Base-by-base conservation (phyloP, 106 monocot species). In the Phalaenopsis aphrodite region DNA sequence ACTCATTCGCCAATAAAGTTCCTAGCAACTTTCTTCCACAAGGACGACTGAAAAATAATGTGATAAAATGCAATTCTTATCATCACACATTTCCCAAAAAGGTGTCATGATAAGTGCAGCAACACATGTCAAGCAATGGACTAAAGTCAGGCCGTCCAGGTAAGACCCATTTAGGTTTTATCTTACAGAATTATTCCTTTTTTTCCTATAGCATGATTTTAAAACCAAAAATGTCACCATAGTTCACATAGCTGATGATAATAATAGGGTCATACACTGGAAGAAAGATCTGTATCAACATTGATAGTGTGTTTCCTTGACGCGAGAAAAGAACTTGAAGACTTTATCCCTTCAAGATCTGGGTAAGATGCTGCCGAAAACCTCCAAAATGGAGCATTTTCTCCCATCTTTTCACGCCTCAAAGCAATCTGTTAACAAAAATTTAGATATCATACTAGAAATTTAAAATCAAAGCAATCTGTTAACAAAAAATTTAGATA, bases 301-400 rank as follows among this genome's bases (percentile, higher is more conserved):
- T 39, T 76, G 48, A 86, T 75, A 49, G 68, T 39, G 56, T 14
- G 71, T 36, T 88, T 73, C 23, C 75, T 79, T 65, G 82, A 52
- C 43, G 49, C 79, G 49, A 84, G 77, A 80, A 87, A 36, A 80
- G 86, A 55, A 74, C 76, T 84, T 76, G 84, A 47, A 58, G 85
- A 69, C 52, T 72, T 49, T 47, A 80, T 57, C 5, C 57, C 81
- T 83, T 83, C 90, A 73, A 98, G 90, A 75, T 98, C 92, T 38
- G 94, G 98, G 83, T 98, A 98, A n/a, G 98, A 94, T 57, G 92
- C 80, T 17, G 98, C 94, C 83, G 94, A 94, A 86, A 94, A 94
- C 79, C 94, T 88, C 94, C 94, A 98, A 86, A 98, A 98, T 24
- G 92, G 94, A 41, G 94, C 94, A 64, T 77, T 85, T 21, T 79